phyloP scores from a whole-genome alignment of 352 stramenopile species.

The Pythium folliculosum region DNA sequence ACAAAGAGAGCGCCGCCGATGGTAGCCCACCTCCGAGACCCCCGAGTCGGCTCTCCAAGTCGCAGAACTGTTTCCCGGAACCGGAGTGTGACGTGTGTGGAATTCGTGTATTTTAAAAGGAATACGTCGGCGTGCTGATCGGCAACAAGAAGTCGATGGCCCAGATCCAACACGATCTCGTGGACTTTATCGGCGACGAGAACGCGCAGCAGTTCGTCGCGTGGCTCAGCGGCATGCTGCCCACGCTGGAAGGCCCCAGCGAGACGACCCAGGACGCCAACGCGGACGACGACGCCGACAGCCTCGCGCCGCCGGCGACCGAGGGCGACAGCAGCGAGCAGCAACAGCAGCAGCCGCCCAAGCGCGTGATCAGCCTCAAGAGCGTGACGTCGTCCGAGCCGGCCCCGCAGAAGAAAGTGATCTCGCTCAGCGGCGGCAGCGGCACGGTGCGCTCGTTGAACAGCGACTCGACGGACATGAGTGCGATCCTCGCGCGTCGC shows the following conservation, averaged over 20 bases:
- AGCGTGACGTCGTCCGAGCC: slow-evolving; percentile 32
- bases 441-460: slow-evolving; percentile 62
- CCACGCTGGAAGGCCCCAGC: slow-evolving; percentile 42
- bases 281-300: slow-evolving; percentile 27
- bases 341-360: slow-evolving; percentile 23
- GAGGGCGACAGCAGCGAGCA: background rate
- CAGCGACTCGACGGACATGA: slow-evolving; percentile 34
- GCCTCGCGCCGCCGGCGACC: slow-evolving; percentile 13
- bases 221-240: slow-evolving; percentile 66
- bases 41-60: background rate
- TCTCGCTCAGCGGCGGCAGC: slow-evolving; percentile 45
- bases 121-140: slow-evolving; percentile 88
- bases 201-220: slow-evolving; percentile 68
- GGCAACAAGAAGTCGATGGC: slow-evolving; percentile 87
- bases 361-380: slow-evolving; percentile 73
- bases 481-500: slow-evolving; percentile 65
- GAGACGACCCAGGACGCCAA: slow-evolving; percentile 13
- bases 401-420: slow-evolving; percentile 49
- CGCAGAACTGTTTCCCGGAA: background rate
- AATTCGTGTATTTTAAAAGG: slow-evolving; percentile 37
- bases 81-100: slow-evolving; percentile 28
- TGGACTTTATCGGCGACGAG: slow-evolving; percentile 86
- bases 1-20: slow-evolving; percentile 3
- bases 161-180: slow-evolving; percentile 79
- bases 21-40: slow-evolving; percentile 5